phyloP scores from a whole-genome alignment of 805 yeast genomes.

The Lipomyces orientalis region DNA sequence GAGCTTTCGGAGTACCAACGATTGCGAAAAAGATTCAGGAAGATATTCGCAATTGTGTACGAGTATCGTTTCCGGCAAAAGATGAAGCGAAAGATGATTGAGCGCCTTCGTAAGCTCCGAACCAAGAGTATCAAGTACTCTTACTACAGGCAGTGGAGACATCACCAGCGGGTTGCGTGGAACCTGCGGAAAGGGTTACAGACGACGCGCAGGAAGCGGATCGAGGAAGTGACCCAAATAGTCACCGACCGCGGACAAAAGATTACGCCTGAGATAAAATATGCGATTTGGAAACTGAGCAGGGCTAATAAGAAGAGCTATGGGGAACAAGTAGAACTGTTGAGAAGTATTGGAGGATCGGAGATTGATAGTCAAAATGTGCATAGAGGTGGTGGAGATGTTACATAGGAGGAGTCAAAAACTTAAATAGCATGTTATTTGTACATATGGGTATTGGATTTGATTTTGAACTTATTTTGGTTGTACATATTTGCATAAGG shows the following conservation, averaged over 20 bases:
- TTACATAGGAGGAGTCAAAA: neutral
- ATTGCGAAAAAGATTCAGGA: neutral
- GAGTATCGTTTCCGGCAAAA: constrained; percentile 3
- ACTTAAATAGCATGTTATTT: neutral
- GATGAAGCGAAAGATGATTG: constrained; percentile 5
- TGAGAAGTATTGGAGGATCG: neutral
- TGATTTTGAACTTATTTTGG: neutral
- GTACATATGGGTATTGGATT: neutral
- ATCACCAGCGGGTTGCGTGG: neutral
- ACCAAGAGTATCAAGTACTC: neutral
- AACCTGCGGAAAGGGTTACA: neutral
- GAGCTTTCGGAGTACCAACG: constrained; percentile 6
- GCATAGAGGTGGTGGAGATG: neutral
- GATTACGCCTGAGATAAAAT: neutral
- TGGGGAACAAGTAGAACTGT: neutral
- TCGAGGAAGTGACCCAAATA: neutral
- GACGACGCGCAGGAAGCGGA: neutral
- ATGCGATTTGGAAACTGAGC: constrained; percentile 1
- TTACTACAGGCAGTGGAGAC: neutral
- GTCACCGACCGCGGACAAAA: neutral
- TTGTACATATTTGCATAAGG: neutral
- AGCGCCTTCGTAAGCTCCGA: constrained; percentile 10
- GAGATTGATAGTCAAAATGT: neutral
- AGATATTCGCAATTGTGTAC: constrained; percentile 4
- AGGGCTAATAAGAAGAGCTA: neutral